A percentile compares a stretch with the other conserved stretches of the same genome.
These are phyloP conservation scores for Globisporangium heterothallicum DNA, from an alignment of 352 stramenopile species.

Conservation along the genomic window DNA sequence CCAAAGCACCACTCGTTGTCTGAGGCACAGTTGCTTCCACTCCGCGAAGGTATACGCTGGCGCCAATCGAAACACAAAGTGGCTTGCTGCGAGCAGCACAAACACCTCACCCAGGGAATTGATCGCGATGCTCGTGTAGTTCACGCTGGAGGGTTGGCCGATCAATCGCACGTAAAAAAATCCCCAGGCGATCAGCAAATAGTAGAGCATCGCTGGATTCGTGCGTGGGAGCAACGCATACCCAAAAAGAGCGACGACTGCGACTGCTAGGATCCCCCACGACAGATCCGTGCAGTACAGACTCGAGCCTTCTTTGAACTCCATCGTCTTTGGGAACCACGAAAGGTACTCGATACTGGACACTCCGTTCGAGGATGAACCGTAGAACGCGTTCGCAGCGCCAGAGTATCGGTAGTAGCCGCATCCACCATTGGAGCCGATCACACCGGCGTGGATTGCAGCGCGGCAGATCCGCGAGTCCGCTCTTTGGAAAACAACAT, in stretches of 20 bases:
- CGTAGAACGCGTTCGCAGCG: constrained; percentile 34
- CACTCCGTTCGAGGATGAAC: constrained; percentile 47
- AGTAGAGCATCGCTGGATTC: constrained; percentile 41
- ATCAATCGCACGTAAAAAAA: constrained; percentile 73
- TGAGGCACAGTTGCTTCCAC: constrained; percentile 27
- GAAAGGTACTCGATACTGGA: constrained; percentile 40
- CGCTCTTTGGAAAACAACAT: constrained; percentile 21
- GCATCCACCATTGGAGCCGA: constrained; percentile 64
- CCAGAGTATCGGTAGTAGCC: constrained; percentile 18
- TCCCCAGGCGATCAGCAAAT: constrained; percentile 48
- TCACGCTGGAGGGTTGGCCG: constrained; percentile 45
- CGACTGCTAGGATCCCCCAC: constrained; percentile 57
- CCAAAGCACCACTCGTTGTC: constrained; percentile 47
- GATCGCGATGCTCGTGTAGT: constrained; percentile 54
- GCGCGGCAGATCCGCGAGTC: constrained; percentile 80
- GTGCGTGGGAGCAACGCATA: constrained; percentile 44
- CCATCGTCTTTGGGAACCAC: constrained; percentile 82
- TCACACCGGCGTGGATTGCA: constrained; percentile 69
- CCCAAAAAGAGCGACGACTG: constrained; percentile 29
- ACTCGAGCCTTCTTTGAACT: constrained; percentile 55
- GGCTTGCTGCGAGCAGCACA: constrained; percentile 49
- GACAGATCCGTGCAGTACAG: constrained; percentile 64
- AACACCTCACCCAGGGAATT: constrained; percentile 54
- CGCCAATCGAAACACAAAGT: constrained; percentile 34
- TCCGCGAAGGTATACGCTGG: constrained; percentile 39